phyloP scores from a whole-genome alignment of 495 filamentous ascomycete species.

The Bacidia rubella region DNA sequence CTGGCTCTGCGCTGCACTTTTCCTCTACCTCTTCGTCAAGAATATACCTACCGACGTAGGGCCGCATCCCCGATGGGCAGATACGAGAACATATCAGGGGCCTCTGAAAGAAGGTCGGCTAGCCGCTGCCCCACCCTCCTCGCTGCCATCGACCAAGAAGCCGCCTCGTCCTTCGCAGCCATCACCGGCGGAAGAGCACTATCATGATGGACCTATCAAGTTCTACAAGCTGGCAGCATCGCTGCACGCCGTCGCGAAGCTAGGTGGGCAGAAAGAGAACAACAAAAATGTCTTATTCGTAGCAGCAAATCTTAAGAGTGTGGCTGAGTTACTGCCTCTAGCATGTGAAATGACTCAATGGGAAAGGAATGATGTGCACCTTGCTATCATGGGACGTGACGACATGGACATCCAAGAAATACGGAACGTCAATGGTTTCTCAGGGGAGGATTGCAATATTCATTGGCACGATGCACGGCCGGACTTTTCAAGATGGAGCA shows the following conservation, averaged over 20 bases:
- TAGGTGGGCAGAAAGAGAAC: conserved; percentile 20
- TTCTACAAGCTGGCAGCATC: conserved; percentile 39
- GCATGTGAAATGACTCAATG: conserved; percentile 40
- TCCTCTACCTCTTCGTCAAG: conserved; percentile 40
- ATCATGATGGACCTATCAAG: conserved; percentile 42
- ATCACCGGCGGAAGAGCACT: conserved; percentile 23
- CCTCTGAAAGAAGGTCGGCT: conserved; percentile 8
- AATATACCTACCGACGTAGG: conserved; percentile 36
- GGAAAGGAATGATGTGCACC: conserved; percentile 36
- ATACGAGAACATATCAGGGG: neutral
- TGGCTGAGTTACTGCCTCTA: conserved; percentile 38
- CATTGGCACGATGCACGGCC: conserved; percentile 42
- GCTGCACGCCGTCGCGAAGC: conserved; percentile 29
- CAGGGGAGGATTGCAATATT: conserved; percentile 32
- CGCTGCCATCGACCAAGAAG: conserved; percentile 8
- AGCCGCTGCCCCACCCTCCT: conserved; percentile 15
- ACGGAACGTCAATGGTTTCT: conserved; percentile 34
- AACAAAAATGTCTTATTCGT: conserved; percentile 37
- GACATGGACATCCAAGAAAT: conserved; percentile 38
- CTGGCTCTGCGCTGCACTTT: conserved; percentile 27
- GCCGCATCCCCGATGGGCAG: conserved; percentile 20
- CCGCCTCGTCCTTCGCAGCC: conserved; percentile 11
- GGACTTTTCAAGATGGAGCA: conserved; percentile 34
- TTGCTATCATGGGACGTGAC: conserved; percentile 41
- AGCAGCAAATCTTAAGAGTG: conserved; percentile 34